Conservation (phyloP, 768 basidiomycete genomes). For the Mycena haematopus region DNA sequence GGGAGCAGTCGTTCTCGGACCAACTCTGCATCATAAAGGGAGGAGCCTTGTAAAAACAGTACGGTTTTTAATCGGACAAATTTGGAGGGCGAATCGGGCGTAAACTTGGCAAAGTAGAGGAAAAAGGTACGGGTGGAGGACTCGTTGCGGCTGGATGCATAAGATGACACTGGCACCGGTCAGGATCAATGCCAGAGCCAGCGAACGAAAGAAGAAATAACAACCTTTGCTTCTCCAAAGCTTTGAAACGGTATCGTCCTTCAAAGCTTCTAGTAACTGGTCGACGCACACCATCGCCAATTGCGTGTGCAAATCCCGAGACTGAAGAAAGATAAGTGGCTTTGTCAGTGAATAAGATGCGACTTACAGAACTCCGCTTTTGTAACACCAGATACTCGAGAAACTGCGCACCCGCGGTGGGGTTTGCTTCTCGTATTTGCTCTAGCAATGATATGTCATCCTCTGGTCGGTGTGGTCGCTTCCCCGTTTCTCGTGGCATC, state of each 20-base stretch:
- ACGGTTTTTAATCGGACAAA: conserved; percentile 73
- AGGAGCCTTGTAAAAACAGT: conserved; percentile 83
- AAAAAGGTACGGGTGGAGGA: conserved; percentile 54
- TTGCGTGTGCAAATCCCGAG: conserved; percentile 67
- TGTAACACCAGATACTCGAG: conserved; percentile 83
- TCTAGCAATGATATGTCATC: conserved; percentile 67
- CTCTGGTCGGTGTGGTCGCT: conserved; percentile 61
- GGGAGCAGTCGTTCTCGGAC: conserved; percentile 53
- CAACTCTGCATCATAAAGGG: conserved; percentile 62
- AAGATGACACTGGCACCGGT: conserved; percentile 52
- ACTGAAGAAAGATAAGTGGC: conserved; percentile 42
- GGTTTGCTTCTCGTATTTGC: conserved; percentile 61
- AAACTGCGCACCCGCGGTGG: conserved; percentile 70
- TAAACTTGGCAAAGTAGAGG: conserved; percentile 81
- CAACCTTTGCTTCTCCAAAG: conserved; percentile 78
- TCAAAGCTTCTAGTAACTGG: conserved; percentile 55
- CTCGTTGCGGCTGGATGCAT: conserved; percentile 49
- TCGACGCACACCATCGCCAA: conserved; percentile 64
- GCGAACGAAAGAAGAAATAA: conserved; percentile 13
- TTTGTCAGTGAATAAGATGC: not conserved
- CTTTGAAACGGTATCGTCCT: conserved; percentile 59
- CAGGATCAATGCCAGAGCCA: conserved; percentile 5
- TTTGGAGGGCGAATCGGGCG: conserved; percentile 80
- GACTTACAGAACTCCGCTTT: conserved; percentile 62
- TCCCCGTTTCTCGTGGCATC: conserved; percentile 58